These are phyloP conservation scores for Phoma sp. DNA, from an alignment of 2,329 filamentous ascomycete species.

Conservation along the genomic window DNA sequence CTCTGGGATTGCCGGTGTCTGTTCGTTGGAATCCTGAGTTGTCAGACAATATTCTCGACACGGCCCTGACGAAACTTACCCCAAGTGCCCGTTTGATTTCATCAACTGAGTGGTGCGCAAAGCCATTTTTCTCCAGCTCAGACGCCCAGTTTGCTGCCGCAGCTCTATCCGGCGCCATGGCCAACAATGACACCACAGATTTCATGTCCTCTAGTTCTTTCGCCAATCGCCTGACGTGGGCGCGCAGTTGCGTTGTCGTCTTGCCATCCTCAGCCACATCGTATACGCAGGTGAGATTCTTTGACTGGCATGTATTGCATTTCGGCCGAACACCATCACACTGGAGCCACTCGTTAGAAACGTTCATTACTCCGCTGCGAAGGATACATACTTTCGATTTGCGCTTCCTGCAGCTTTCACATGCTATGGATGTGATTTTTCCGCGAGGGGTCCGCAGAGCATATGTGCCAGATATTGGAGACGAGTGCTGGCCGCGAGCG, in stretches of 20 bases:
- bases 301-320: slow-evolving; percentile 50
- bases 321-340: slow-evolving; percentile 49
- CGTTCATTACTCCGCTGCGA: neutral
- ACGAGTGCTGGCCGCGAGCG: slow-evolving; percentile 43
- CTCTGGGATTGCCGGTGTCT: slow-evolving; percentile 28
- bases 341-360: slow-evolving; percentile 29
- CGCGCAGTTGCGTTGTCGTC: slow-evolving; percentile 48
- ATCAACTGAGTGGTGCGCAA: slow-evolving; percentile 47
- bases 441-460: slow-evolving; percentile 47
- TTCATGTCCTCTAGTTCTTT: slow-evolving; percentile 51
- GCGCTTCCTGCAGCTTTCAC: slow-evolving; percentile 49
- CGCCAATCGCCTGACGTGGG: slow-evolving; percentile 46
- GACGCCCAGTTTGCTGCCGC: slow-evolving; percentile 46
- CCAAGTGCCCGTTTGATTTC: slow-evolving; percentile 48
- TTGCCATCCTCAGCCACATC: slow-evolving; percentile 51
- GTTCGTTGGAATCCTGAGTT: slow-evolving; percentile 33
- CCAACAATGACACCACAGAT: slow-evolving; percentile 45
- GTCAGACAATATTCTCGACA: slow-evolving; percentile 19
- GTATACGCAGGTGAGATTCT: slow-evolving; percentile 48
- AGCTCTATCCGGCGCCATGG: slow-evolving; percentile 44
- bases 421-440: slow-evolving; percentile 51
- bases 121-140: slow-evolving; percentile 49
- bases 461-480: slow-evolving; percentile 47
- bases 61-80: slow-evolving; percentile 22
- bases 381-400: slow-evolving; percentile 45